Percentiles rank a stretch among this genome's conserved stretches.
phyloP scores from a whole-genome alignment of 257 asterid species.

The Echium plantagineum region DNA sequence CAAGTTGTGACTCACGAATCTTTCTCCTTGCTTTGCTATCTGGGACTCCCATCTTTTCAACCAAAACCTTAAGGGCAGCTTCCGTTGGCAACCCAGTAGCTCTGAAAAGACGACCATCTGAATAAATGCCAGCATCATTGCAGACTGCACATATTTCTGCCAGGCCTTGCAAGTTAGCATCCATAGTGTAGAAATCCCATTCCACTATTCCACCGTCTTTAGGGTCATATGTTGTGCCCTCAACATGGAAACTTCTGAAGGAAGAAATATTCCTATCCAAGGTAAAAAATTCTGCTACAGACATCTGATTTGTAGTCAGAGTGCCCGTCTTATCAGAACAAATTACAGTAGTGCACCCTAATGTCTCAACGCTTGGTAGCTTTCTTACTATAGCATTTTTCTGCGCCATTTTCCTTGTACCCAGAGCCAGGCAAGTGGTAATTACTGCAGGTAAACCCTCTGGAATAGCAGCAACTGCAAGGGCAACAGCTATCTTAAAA shows the following conservation, averaged over 20 bases:
- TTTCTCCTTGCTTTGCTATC: slow-evolving; percentile 40
- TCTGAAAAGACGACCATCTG: slow-evolving; percentile 50
- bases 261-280: slow-evolving; percentile 30
- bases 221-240: slow-evolving; percentile 69
- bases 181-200: slow-evolving; percentile 60
- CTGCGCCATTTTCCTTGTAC: slow-evolving; percentile 59
- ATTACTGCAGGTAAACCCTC: slow-evolving; percentile 77
- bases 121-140: slow-evolving; percentile 63
- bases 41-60: slow-evolving; percentile 78
- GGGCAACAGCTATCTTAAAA: slow-evolving; percentile 62
- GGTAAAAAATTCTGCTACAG: slow-evolving; percentile 43
- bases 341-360: slow-evolving; percentile 68
- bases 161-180: slow-evolving; percentile 41
- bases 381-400: slow-evolving; percentile 60
- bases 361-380: slow-evolving; percentile 67
- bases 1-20: slow-evolving; percentile 34
- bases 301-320: slow-evolving; percentile 63
- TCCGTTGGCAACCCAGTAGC: slow-evolving; percentile 81
- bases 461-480: slow-evolving; percentile 79
- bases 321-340: slow-evolving; percentile 72
- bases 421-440: slow-evolving; percentile 59
- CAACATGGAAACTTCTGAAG: slow-evolving; percentile 30
- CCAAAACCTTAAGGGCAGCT: slow-evolving; percentile 89
- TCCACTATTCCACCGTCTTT: slow-evolving; percentile 60
- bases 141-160: slow-evolving; percentile 78